Conservation (phyloP, 805 yeast genomes). For the Saccharomycopsis sp. region DNA sequence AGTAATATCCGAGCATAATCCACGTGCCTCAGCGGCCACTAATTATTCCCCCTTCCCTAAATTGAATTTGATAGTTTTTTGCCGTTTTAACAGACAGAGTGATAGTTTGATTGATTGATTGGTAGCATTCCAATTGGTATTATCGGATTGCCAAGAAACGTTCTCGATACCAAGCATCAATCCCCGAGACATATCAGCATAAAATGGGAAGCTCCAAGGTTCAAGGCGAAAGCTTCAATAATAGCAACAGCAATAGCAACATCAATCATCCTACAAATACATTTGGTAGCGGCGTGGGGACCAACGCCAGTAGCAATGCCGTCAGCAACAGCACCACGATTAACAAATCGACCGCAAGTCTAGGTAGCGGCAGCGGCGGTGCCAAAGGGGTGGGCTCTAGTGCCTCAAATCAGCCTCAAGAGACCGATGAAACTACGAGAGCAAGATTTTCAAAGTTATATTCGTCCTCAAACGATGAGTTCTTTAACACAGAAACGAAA, state of each 20-base stretch:
- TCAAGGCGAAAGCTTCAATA: background rate
- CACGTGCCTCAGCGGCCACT: too few relatives aligned
- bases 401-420: background rate
- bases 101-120: background rate
- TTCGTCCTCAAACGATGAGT: conserved; percentile 16
- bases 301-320: background rate
- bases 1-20: background rate
- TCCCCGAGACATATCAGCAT: background rate
- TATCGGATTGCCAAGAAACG: too few relatives aligned
- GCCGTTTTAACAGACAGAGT: background rate
- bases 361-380: background rate
- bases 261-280: background rate
- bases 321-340: background rate
- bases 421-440: conserved; percentile 7
- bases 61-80: background rate
- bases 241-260: conserved; percentile 13
- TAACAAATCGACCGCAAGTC: background rate
- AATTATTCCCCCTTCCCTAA: background rate
- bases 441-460: conserved; percentile 16
- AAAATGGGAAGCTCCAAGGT: conserved; percentile 1
- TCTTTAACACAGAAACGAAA: conserved; percentile 26
- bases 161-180: background rate
- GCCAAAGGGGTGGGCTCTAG: conserved; percentile 6
- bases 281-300: background rate
- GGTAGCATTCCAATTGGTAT: background rate